Conservation (phyloP, 108 stramenopile species). For the Mayamaea pseudoterrestris region DNA sequence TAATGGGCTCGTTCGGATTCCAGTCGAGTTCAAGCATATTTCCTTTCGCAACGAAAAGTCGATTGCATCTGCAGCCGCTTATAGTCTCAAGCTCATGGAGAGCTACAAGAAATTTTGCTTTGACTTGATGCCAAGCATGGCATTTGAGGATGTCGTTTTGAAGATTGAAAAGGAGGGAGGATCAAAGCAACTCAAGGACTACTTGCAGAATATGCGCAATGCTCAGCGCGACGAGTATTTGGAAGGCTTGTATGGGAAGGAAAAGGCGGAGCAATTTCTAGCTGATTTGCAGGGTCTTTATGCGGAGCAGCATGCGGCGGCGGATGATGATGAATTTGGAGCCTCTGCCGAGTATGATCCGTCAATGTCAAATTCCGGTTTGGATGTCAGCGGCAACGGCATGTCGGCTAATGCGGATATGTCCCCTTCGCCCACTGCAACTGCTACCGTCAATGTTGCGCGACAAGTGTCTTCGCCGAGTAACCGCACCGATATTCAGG, state of each 20-base stretch:
- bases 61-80: constrained; percentile 21
- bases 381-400: too few species aligned
- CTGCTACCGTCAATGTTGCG: not conserved
- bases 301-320: not conserved
- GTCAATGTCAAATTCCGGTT: too few species aligned
- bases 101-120: constrained; percentile 42
- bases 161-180: constrained; percentile 39
- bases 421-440: not conserved
- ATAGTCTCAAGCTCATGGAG: constrained; percentile 25
- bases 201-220: constrained; percentile 43
- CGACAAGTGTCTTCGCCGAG: too few species aligned
- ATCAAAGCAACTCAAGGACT: constrained; percentile 39
- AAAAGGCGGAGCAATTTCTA: constrained; percentile 34
- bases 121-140: constrained; percentile 35
- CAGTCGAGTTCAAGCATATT: constrained; percentile 2
- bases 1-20: constrained; percentile 33
- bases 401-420: too few species aligned
- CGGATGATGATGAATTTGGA: constrained; percentile 3
- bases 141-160: constrained; percentile 40
- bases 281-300: constrained; percentile 31
- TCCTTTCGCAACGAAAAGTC: constrained; percentile 7
- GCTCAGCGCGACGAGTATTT: constrained; percentile 46
- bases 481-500: too few species aligned
- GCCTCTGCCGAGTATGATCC: not conserved
- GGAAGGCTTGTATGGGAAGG: constrained; percentile 38